phyloP scores from a whole-genome alignment of 2,329 filamentous ascomycete species.

The Bipolaris oryzae region DNA sequence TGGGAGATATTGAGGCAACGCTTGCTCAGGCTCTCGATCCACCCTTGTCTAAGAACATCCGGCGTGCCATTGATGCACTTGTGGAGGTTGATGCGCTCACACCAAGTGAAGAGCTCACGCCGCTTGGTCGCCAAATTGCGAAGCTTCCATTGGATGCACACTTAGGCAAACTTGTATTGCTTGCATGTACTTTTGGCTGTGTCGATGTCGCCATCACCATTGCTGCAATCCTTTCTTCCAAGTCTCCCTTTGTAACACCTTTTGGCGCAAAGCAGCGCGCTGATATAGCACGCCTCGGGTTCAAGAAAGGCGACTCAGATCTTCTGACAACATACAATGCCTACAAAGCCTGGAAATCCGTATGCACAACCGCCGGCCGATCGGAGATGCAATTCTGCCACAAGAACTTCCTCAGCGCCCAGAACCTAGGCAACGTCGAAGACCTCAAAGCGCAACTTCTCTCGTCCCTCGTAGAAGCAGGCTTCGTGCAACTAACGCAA shows the following conservation, averaged over 20 bases:
- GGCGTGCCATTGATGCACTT: constrained; percentile 87
- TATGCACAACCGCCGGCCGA: constrained; percentile 71
- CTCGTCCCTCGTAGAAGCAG: constrained; percentile 82
- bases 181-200: constrained; percentile 86
- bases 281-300: constrained; percentile 76
- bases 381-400: constrained; percentile 90
- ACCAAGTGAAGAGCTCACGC: constrained; percentile 78
- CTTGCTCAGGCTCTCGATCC: constrained; percentile 87
- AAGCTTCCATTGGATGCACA: constrained; percentile 92
- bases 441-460: constrained; percentile 93
- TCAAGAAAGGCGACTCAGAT: constrained; percentile 87
- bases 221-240: constrained; percentile 90
- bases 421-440: constrained; percentile 89
- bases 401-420: constrained; percentile 91
- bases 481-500: constrained; percentile 75
- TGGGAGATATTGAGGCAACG: constrained; percentile 91
- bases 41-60: constrained; percentile 89
- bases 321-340: constrained; percentile 93
- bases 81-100: constrained; percentile 93
- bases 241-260: constrained; percentile 88
- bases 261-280: constrained; percentile 84
- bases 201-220: constrained; percentile 90
- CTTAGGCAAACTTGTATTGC: constrained; percentile 87
- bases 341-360: constrained; percentile 84
- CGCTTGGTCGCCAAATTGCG: constrained; percentile 83